These are phyloP conservation scores for Nemania abortiva DNA, from an alignment of 2,329 filamentous ascomycete species.

Conservation along the genomic window DNA sequence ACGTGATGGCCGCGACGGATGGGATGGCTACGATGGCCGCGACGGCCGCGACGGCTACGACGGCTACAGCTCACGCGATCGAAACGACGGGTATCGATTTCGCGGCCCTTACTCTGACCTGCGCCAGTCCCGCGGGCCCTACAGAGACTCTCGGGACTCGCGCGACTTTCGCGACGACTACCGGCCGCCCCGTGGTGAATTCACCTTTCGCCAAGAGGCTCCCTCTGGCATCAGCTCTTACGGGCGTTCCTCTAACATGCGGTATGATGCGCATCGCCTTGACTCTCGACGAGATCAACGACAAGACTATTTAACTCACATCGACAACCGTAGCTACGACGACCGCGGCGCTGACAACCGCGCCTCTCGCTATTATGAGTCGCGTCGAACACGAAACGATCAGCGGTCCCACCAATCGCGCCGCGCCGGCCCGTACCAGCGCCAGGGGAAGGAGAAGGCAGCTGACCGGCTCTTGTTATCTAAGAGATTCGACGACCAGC, in stretches of 20 bases:
- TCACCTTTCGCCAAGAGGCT: conserved; percentile 67
- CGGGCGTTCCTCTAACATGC: conserved; percentile 40
- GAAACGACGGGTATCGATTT: conserved; percentile 39
- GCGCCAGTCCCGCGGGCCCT: conserved; percentile 36
- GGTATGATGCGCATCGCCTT: conserved; percentile 33
- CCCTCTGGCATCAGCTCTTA: conserved; percentile 61
- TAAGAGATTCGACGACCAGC: conserved; percentile 56
- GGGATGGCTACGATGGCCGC: conserved; percentile 17
- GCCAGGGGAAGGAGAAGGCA: conserved; percentile 37
- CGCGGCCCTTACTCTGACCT: conserved; percentile 47
- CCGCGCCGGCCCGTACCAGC: conserved; percentile 20
- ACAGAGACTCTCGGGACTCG: conserved; percentile 35
- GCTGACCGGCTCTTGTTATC: conserved; percentile 60
- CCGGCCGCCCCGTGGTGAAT: conserved; percentile 61
- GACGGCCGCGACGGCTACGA: conserved; percentile 27
- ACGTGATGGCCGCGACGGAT: conserved; percentile 27
- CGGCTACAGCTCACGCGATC: conserved; percentile 36
- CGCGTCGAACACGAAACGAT: conserved; percentile 24
- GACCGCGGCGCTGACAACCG: conserved; percentile 31
- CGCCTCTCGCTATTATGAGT: conserved; percentile 35
- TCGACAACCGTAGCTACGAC: conserved; percentile 29
- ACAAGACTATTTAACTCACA: conserved; percentile 23
- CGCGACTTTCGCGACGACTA: conserved; percentile 42
- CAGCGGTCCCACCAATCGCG: conserved; percentile 30
- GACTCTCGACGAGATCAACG: neutral